Evolutionary conservation across 225 moss, liverwort and hornwort species (phyloP), one percentile per base, ranked within the genome.

Genomic region (Bryum argenteum): DNA sequence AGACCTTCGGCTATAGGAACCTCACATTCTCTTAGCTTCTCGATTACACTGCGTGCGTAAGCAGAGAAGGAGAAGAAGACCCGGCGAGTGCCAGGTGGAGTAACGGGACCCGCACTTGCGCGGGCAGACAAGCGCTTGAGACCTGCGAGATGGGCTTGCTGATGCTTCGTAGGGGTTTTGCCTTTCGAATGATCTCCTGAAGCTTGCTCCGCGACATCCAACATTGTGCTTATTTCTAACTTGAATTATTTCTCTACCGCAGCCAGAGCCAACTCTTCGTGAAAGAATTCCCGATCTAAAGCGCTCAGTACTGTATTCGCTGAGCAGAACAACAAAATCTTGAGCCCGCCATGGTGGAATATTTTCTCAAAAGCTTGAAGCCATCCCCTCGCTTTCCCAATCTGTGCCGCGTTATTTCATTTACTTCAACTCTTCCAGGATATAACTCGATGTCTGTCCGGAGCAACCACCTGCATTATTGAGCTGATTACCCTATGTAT

Each of bases 21-120:
- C 58, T 81, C 66, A 71, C 82, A 87, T 75, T 82, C 88, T 70
- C 73, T 80, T 66, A 96, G 68, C 51, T 96, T 91, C 17, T 91
- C 90, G 15, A 96, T 84, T 9, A 87, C 90, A 45, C 88, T 89
- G 37, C 87, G 85, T 41, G 91, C 96, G 67, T 90, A 96, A 12
- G 89, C 91, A 65, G 90, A 88, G 79, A 96, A 96, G 11, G 93
- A 96, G 77, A 91, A 91, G 67, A 79, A 85, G 16, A 91, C 93
- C 33, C 84, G 82, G 21, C 93, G 91, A 50, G 89, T 86, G 15
- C 89, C 93, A 51, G 85, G 83, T 2, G 85, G 77, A 42, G 90
- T 82, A 10, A 83, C 67, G 54, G 83, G 69, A 10, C 94, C 94
- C 4, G 92, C 94, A 78, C 85, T 91, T 11, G 93, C 96, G 66